phyloP scores from a whole-genome alignment of 768 basidiomycete species.

The Xerocomellus chrysenteron region DNA sequence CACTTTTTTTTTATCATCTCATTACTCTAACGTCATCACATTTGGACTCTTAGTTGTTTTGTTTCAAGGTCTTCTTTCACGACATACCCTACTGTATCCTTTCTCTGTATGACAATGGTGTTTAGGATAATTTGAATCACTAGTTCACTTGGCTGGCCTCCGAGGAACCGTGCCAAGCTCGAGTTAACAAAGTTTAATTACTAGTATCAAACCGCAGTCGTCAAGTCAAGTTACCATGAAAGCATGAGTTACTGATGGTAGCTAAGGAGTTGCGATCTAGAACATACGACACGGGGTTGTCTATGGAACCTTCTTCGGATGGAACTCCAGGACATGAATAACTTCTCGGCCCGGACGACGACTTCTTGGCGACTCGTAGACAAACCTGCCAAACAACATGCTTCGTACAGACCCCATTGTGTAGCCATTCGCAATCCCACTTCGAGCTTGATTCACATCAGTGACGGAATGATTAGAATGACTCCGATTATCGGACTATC shows the following conservation, averaged over 20 bases:
- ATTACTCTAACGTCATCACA: constrained; percentile 15
- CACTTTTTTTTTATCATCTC: constrained; percentile 15
- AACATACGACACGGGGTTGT: not conserved
- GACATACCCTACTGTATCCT: constrained; percentile 18
- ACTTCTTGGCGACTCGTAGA: not conserved
- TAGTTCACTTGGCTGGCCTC: not conserved
- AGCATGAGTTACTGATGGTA: constrained; percentile 17
- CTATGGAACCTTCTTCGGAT: not conserved
- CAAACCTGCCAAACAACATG: not conserved
- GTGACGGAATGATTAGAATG: not conserved
- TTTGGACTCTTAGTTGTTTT: not conserved
- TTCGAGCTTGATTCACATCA: not conserved
- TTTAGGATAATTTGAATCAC: constrained; percentile 1
- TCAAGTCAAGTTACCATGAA: constrained; percentile 12
- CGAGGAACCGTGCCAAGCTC: not conserved
- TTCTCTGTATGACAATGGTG: constrained; percentile 1
- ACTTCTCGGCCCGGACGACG: too few relatives aligned
- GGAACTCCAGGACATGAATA: not conserved
- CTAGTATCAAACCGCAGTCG: not conserved
- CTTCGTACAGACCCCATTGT: not conserved
- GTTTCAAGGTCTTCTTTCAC: not conserved
- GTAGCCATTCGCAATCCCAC: not conserved
- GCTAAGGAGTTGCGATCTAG: not conserved
- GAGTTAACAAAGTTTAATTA: constrained; percentile 16
- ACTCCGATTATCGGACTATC: constrained; percentile 7